phyloP scores from a whole-genome alignment of 2,329 filamentous ascomycete genomes.

The Dactylonectria macrodidyma region DNA sequence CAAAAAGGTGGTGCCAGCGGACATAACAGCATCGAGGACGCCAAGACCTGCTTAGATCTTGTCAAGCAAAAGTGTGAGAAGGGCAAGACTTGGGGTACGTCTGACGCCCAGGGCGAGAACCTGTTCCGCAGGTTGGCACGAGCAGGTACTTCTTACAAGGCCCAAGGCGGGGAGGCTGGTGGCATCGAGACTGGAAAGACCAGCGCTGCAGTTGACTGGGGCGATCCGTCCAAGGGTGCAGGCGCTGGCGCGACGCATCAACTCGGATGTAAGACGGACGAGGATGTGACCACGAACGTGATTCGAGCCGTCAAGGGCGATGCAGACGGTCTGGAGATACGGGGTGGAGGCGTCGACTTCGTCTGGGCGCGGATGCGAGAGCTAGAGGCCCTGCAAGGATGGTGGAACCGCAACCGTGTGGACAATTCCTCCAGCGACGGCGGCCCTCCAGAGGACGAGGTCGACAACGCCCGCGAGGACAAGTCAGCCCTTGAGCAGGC shows the following conservation, averaged over 20 bases:
- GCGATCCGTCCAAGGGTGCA: slow-evolving; percentile 76
- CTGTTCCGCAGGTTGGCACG: slow-evolving; percentile 87
- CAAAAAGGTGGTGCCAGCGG: slow-evolving; percentile 83
- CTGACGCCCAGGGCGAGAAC: slow-evolving; percentile 85
- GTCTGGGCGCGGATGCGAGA: slow-evolving; percentile 77
- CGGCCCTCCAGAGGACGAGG: slow-evolving; percentile 50
- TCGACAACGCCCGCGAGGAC: slow-evolving; percentile 25
- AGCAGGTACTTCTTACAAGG: slow-evolving; percentile 73
- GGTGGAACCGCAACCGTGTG: slow-evolving; percentile 74
- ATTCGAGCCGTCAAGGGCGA: slow-evolving; percentile 74
- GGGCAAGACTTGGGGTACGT: slow-evolving; percentile 87
- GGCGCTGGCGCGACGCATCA: slow-evolving; percentile 70
- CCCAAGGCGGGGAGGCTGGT: slow-evolving; percentile 70
- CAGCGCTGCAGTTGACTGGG: slow-evolving; percentile 90
- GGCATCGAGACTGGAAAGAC: slow-evolving; percentile 71
- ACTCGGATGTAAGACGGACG: slow-evolving; percentile 72
- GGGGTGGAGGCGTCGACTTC: slow-evolving; percentile 75
- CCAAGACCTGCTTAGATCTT: slow-evolving; percentile 90
- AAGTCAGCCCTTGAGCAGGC: slow-evolving; percentile 60
- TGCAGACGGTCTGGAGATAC: slow-evolving; percentile 69
- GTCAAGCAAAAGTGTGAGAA: slow-evolving; percentile 97
- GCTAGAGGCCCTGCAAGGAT: slow-evolving; percentile 75
- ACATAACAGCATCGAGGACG: slow-evolving; percentile 95
- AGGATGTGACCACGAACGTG: slow-evolving; percentile 69
- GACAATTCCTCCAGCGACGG: slow-evolving; percentile 53